These are phyloP conservation scores for Suillus luteus DNA, from an alignment of 768 basidiomycete species.

Conservation along the genomic window DNA sequence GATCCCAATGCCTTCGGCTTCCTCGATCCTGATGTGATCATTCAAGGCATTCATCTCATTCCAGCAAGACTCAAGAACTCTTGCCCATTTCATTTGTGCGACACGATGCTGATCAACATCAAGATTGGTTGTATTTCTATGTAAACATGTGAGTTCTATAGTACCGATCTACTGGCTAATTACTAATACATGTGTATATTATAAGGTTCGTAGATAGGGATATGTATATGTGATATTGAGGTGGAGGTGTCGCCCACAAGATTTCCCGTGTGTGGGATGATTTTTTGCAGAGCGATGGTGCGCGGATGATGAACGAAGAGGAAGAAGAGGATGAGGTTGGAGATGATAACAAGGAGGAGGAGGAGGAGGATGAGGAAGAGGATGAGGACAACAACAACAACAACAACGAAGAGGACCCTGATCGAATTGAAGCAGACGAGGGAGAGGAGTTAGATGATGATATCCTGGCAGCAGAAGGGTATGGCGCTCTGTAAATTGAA, in stretches of 20 bases:
- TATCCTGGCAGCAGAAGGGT: background rate
- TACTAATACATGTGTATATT: background rate
- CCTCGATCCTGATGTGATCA: conserved; percentile 38
- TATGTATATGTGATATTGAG: conserved; percentile 31
- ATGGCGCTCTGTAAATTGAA: conserved; percentile 2
- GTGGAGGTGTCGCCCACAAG: conserved; percentile 34
- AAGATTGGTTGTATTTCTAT: conserved; percentile 36
- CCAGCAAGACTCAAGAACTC: conserved; percentile 29
- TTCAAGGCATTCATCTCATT: conserved; percentile 37
- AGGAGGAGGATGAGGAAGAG: background rate
- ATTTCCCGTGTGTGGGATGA: conserved; percentile 7
- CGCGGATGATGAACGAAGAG: background rate
- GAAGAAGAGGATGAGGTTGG: background rate
- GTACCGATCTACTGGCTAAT: conserved; percentile 1
- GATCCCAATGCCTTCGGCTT: conserved; percentile 43
- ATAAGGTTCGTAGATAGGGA: conserved; percentile 41
- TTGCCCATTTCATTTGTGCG: conserved; percentile 2
- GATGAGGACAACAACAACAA: background rate
- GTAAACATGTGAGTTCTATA: conserved; percentile 33
- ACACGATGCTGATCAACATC: conserved; percentile 13
- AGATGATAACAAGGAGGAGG: background rate
- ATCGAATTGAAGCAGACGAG: background rate
- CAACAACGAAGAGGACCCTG: background rate
- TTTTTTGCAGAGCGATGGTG: conserved; percentile 3
- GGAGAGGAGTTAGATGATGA: conserved; percentile 13